A percentile compares a stretch with the other conserved stretches of the same genome.
These are phyloP conservation scores for Penicillium macrosclerotiorum DNA, from an alignment of 495 filamentous ascomycete species.

Conservation along the genomic window DNA sequence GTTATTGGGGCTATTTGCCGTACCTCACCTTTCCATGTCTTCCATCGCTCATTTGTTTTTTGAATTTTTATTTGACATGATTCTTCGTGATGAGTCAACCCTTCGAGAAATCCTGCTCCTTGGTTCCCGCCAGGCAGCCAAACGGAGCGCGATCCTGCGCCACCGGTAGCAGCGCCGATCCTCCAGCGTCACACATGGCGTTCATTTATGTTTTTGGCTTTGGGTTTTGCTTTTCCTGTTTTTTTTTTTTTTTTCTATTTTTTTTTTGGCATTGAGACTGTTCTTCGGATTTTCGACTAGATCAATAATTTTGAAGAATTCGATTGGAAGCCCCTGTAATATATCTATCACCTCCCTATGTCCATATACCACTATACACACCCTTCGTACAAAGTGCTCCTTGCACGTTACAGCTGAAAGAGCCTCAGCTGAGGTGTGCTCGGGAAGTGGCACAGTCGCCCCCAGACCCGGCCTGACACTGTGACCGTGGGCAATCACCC, in stretches of 20 bases:
- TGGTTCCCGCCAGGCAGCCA: slow-evolving; percentile 16
- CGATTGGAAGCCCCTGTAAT: background rate
- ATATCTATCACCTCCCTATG: background rate
- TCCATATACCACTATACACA: too few species aligned
- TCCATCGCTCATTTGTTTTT: too few species aligned
- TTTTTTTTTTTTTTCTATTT: slow-evolving; percentile 7
- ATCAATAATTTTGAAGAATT: background rate
- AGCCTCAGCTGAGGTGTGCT: too few species aligned
- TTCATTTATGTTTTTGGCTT: slow-evolving; percentile 10
- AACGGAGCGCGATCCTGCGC: slow-evolving; percentile 18
- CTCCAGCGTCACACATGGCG: slow-evolving; percentile 27
- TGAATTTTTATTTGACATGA: too few species aligned
- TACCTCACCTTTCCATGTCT: too few species aligned
- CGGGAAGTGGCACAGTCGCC: too few species aligned
- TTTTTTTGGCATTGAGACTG: background rate
- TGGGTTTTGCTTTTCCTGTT: background rate
- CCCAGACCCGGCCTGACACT: too few species aligned
- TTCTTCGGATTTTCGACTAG: background rate
- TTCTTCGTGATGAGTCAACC: slow-evolving; percentile 29
- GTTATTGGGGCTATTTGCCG: slow-evolving; percentile 3
- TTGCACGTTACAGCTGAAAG: too few species aligned
- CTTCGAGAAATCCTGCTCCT: slow-evolving; percentile 21
- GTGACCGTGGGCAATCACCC: too few species aligned
- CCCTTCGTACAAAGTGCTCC: too few species aligned
- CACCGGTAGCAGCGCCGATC: slow-evolving; percentile 26